phyloP scores from a whole-genome alignment of 768 basidiomycete genomes.

The Suillus alpinus region DNA sequence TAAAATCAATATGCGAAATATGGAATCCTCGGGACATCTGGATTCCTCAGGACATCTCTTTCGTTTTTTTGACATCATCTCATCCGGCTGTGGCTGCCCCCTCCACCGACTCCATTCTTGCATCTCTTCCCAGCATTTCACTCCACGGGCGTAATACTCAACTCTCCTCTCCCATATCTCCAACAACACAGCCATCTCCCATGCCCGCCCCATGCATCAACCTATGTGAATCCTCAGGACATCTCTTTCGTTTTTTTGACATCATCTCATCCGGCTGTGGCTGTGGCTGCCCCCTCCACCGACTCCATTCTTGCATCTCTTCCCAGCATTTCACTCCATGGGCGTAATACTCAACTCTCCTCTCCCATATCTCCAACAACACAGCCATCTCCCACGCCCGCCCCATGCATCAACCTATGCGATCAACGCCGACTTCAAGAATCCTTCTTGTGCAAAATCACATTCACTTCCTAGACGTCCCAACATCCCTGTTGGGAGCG shows the following conservation, averaged over 20 bases:
- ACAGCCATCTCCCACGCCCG: slow-evolving; percentile 30
- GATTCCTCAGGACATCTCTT: slow-evolving; percentile 71
- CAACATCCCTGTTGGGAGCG: slow-evolving; percentile 60
- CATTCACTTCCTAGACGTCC: slow-evolving; percentile 77
- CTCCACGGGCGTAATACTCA: slow-evolving; percentile 36
- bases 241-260: slow-evolving; percentile 59
- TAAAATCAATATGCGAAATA: slow-evolving; percentile 73
- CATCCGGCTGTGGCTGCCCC: slow-evolving; percentile 23
- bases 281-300: slow-evolving; percentile 12
- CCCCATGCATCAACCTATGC: slow-evolving; percentile 56
- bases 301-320: slow-evolving; percentile 2
- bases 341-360: slow-evolving; percentile 44
- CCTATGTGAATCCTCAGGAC: slow-evolving; percentile 72
- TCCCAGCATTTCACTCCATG: slow-evolving; percentile 6
- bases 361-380: slow-evolving; percentile 54
- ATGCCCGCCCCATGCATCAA: slow-evolving; percentile 27
- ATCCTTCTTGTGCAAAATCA: slow-evolving; percentile 81
- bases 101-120: slow-evolving; percentile 4
- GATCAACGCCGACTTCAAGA: slow-evolving; percentile 70
- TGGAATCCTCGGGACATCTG: too few species aligned
- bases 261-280: slow-evolving; percentile 29
- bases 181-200: slow-evolving; percentile 39
- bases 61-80: slow-evolving; percentile 45
- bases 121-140: background rate
- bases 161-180: slow-evolving; percentile 54